Base-by-base conservation (phyloP, 768 basidiomycete species). In the Tephrocybe sp. region DNA sequence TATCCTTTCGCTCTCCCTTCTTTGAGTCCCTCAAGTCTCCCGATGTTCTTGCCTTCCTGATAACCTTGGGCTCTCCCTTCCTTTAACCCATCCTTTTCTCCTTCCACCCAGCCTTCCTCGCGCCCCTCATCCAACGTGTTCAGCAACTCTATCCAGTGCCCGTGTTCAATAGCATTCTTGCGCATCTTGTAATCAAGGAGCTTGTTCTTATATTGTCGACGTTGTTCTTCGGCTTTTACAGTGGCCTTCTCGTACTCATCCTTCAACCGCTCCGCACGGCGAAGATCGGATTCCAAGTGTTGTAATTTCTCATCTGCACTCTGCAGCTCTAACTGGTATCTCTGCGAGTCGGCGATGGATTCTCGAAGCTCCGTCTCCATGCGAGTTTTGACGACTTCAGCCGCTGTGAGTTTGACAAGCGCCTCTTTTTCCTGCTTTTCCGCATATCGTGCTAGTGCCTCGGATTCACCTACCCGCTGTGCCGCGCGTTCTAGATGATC, bases 401-500 rank as follows among this genome's bases (percentile, higher is more conserved):
- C 72, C 18, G 62, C 63, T 8, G 66, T 66, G 4, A 74, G 65
- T 24, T 73, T 71, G 7, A 64, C 59, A 12, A 66, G 52, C 15
- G 73, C 59, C 32, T 80, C 78, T 40, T 65, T 74, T 45, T 73
- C 74, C 45, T 69, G 68, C n/a, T 64, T 59, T 64, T 84, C 83
- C 24, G 83, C 76, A 39, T 68, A 71, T 42, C 77, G 75, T 38
- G 79, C 83, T 36, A 82, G 76, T 34, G 68, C 56, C 30, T 73
- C 74, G 0, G 78, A 78, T 32, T 77, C 72, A 39, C 79, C 77
- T n/a, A 77, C 80, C 41, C 80, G 69, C 23, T 75, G 74, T 47
- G 74, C 77, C 68, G 85, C 84, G 41, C 74, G 68, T 59, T 85
- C 79, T 33, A 88, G 70, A 42, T 75, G 73, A 46, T 82, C 80